Percentiles rank a stretch among this genome's conserved stretches.
These are phyloP conservation scores for Cylindrotheca closterium DNA, from an alignment of 108 stramenopile species.

Conservation along the genomic window DNA sequence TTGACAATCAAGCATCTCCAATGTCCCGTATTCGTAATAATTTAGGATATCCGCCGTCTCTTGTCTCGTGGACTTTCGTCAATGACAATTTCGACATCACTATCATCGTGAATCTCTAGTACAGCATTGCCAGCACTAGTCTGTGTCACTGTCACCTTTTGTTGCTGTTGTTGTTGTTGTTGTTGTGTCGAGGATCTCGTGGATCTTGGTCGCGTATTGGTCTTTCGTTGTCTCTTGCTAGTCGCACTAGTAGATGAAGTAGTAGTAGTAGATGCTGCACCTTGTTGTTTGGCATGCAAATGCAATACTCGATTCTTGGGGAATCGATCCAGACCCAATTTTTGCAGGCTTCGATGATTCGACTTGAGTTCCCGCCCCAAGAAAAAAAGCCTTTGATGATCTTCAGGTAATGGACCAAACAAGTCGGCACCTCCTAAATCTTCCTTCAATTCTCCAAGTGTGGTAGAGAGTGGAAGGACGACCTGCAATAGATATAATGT, in stretches of 20 bases:
- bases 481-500: constrained; percentile 2
- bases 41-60: no score
- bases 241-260: neutral
- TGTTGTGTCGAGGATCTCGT: neutral
- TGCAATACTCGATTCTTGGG: constrained; percentile 16
- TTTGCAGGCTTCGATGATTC: constrained; percentile 48
- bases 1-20: no score
- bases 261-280: no score
- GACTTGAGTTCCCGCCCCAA: constrained; percentile 75
- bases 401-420: constrained; percentile 5
- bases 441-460: constrained; percentile 17
- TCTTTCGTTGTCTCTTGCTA: constrained; percentile 3
- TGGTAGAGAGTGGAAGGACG: constrained; percentile 7
- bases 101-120: constrained; percentile 8
- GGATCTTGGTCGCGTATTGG: neutral
- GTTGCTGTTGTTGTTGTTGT: constrained; percentile 1
- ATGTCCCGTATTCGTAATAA: no score
- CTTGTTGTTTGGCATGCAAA: constrained; percentile 16
- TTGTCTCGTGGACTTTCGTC: no score
- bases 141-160: neutral
- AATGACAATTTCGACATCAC: constrained; percentile 5
- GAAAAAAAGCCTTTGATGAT: constrained; percentile 73
- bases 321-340: constrained; percentile 47
- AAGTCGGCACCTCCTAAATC: constrained; percentile 10
- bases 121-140: neutral